Evolutionary conservation across 164 flowering plant species (phyloP), one percentile per base, ranked within the genome.

Genomic region (Tetrastigma voinierianum): DNA sequence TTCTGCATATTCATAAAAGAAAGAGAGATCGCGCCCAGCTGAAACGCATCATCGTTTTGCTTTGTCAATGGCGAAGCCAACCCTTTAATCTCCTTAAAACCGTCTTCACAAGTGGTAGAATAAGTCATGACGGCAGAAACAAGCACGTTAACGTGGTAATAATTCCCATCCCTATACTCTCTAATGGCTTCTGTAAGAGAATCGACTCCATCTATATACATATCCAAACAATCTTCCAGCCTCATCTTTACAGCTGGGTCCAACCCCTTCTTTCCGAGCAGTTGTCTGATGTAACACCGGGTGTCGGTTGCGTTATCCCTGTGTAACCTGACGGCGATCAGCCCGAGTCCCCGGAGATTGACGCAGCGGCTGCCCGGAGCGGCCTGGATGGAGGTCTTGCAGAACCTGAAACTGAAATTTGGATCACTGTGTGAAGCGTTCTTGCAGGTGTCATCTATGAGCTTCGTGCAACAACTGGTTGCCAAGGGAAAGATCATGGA

Each of bases 101-200:
- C 86, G 51, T 86, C 87, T 63, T 87, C 96, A 57, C 92, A 89
- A 49, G 87, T 84, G 0, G 76, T 56, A 1, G 83, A 76, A 51
- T 82, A 86, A 72, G 82, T 64, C 0, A 74, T 83, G 1, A 86
- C 63, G 57, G 83, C 79, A 13, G 40, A 32, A 32, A 86, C 12
- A 11, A 73, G 46, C 0, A 84, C 16, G 51, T 84, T 85, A 2
- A 87, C 88, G 25, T 76, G 80, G 0, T 2, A 24, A 53, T 72
- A 84, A 5, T 32, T 54, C 74, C 73, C 66, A 0, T 47, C 9
- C 69, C 64, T 71, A 72, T 72, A 86, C 12, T 49, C 69, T 19
- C 15, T 61, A 25, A 72, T 49, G 47, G 84, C 87, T 2, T 77
- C 25, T 46, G 65, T 72, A 0, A 81, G 44, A 0, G 71, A 43